Base-by-base conservation (phyloP, 306 rosid genomes). In the Pyrus pyrifolia region DNA sequence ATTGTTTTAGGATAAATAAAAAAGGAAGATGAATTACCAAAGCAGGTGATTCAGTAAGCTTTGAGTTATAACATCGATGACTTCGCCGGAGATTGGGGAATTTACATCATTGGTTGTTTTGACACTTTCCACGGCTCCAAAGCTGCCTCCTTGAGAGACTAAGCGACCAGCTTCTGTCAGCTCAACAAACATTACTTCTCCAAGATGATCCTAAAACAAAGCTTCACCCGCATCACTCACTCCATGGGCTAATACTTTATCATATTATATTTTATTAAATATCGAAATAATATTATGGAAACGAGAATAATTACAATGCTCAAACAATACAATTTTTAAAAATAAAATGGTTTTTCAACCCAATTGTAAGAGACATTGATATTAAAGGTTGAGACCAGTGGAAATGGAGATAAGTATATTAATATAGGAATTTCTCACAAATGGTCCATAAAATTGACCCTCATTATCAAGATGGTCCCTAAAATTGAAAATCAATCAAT, bases 111-210 rank as follows among this genome's bases (percentile, higher is more conserved):
- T 91, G 19, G 97, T 91, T 68, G 98, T 98, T 76, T 96, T 92
- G 27, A 96, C 99, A 89, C 99, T 96, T 63, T 92, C 98, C 78
- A 96, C 97, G 2, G 97, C 96, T 76, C 99, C 98, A 35, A 92
- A 96, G 79, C 92, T 78, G 0, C 53, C 2, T 18, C 89, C 94
- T 79, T 86, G 70, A 18, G 83, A 31, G 49, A 88, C 99, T 14
- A 33, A 38, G 14, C 57, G 67, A 2, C 97, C 97, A 0, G 83
- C 5, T 66, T 96, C 97, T 35, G 99, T 97, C 82, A 92, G 88
- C 66, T 96, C 97, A 84, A 92, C 98, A 76, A 86, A 92, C 89
- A 96, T 98, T 65, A 96, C 85, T 82, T 95, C 98, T 71, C 99
- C 99, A 73, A 95, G 91, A 91, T 95, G 99, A 68, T 79, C 98